These are phyloP conservation scores for Talaromyces sp. DNA, from an alignment of 2,329 filamentous ascomycete species.

Conservation along the genomic window DNA sequence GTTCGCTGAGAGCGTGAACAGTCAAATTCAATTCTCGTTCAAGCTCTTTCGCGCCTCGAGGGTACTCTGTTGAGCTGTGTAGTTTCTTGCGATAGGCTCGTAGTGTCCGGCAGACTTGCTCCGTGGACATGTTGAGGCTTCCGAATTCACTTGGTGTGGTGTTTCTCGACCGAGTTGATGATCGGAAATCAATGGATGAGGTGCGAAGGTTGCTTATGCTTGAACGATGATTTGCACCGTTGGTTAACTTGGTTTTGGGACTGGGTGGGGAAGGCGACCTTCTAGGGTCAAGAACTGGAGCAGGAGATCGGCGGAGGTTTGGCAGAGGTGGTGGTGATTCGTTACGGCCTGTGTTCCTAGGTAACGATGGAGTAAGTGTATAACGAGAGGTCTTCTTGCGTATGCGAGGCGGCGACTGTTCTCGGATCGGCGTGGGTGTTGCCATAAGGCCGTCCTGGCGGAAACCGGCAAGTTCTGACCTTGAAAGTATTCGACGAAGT, in stretches of 20 bases:
- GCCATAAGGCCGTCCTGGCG: constrained; percentile 49
- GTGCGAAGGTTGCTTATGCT: constrained; percentile 39
- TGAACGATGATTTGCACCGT: constrained; percentile 27
- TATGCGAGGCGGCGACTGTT: constrained; percentile 49
- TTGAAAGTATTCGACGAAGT: constrained; percentile 79
- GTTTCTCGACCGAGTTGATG: constrained; percentile 37
- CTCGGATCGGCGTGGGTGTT: constrained; percentile 44
- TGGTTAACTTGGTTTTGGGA: constrained; percentile 31
- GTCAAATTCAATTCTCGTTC: constrained; percentile 55
- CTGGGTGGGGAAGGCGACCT: constrained; percentile 42
- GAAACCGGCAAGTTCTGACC: constrained; percentile 80
- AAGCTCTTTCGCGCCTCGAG: constrained; percentile 53
- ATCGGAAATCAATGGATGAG: constrained; percentile 49
- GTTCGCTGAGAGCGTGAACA: constrained; percentile 32
- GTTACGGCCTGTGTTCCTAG: constrained; percentile 28
- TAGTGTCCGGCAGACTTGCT: constrained; percentile 56
- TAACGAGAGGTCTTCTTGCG: constrained; percentile 55
- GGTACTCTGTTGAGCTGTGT: constrained; percentile 44
- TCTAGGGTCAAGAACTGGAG: constrained; percentile 24
- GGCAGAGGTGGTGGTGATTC: constrained; percentile 31
- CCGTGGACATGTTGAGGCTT: constrained; percentile 51
- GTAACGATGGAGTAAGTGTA: constrained; percentile 40
- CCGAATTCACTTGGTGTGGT: constrained; percentile 40
- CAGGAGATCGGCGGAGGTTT: constrained; percentile 30
- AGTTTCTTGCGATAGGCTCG: constrained; percentile 59